Conservation (phyloP, 176 grass and related monocot species). For the Oryza glumipatula region DNA sequence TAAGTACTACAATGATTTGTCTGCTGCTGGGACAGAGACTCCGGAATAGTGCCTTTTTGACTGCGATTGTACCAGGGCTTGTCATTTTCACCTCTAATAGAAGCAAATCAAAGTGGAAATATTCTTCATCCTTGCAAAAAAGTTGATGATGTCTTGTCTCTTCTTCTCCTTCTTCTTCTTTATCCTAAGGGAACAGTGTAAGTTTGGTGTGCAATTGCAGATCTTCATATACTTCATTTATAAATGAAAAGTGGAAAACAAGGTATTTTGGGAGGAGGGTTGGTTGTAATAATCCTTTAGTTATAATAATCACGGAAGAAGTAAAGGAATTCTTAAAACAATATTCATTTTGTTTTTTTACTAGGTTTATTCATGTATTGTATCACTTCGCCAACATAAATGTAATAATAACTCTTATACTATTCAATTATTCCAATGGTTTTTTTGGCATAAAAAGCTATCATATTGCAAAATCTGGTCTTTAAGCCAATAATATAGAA, state of each 20-base stretch:
- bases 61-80: constrained; percentile 26
- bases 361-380: neutral
- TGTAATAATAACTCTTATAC: no score
- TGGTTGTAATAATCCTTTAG: neutral
- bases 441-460: no score
- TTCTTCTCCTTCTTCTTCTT: neutral
- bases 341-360: neutral
- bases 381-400: no score
- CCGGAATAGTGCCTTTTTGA: constrained; percentile 22
- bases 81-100: constrained; percentile 46
- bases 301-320: neutral
- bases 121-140: constrained; percentile 26
- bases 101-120: constrained; percentile 43
- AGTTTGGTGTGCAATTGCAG: neutral
- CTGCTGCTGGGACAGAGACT: constrained; percentile 29
- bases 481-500: no score
- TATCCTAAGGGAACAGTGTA: neutral
- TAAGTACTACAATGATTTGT: constrained; percentile 7
- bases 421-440: no score
- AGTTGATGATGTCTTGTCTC: constrained; percentile 9
- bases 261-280: neutral
- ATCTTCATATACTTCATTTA: neutral
- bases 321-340: neutral
- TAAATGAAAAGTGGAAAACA: neutral
- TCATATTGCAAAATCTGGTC: no score